Percentiles rank a stretch among this genome's conserved stretches.
phyloP scores from a whole-genome alignment of 1,284 basidiomycete species.

The Tranzscheliella williamsii region DNA sequence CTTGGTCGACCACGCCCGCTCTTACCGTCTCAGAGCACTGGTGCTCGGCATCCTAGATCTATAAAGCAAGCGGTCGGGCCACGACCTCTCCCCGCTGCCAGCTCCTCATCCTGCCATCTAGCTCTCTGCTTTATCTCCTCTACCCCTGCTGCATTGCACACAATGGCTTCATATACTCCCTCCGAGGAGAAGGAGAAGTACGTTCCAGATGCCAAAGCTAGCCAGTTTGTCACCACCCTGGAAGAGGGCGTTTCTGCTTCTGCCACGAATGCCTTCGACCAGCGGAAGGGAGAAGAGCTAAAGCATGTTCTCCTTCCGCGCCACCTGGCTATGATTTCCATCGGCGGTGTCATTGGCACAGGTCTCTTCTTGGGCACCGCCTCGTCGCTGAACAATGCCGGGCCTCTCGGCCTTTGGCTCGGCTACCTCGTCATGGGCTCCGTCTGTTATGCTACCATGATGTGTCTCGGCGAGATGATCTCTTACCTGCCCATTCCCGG shows the following conservation, averaged over 20 bases:
- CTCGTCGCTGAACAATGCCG: slow-evolving; percentile 63
- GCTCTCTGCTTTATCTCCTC: too few relatives aligned
- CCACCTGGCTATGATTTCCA: slow-evolving; percentile 43
- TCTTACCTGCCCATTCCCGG: slow-evolving; percentile 68
- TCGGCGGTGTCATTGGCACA: slow-evolving; percentile 47
- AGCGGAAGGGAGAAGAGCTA: slow-evolving; percentile 45
- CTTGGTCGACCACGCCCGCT: too few relatives aligned
- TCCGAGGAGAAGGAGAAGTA: slow-evolving; percentile 27
- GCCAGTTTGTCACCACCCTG: slow-evolving; percentile 24
- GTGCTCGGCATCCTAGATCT: too few relatives aligned
- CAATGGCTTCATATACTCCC: slow-evolving; percentile 22
- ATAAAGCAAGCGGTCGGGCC: too few relatives aligned
- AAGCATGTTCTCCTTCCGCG: slow-evolving; percentile 41
- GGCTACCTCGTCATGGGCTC: slow-evolving; percentile 60
- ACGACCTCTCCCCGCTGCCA: too few relatives aligned
- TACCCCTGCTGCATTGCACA: neutral
- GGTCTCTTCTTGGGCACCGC: slow-evolving; percentile 75
- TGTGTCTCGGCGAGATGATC: slow-evolving; percentile 64
- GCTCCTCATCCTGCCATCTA: too few relatives aligned
- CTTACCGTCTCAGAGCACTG: too few relatives aligned
- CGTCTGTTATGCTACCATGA: slow-evolving; percentile 56
- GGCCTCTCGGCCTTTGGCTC: slow-evolving; percentile 62
- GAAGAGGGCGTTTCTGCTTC: slow-evolving; percentile 22
- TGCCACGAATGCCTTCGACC: slow-evolving; percentile 29
- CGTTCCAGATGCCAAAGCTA: slow-evolving; percentile 13